Evolutionary conservation across 192 early-diverging fungal species (phyloP).

Genomic region (Rhizoclosmatium sp.): DNA sequence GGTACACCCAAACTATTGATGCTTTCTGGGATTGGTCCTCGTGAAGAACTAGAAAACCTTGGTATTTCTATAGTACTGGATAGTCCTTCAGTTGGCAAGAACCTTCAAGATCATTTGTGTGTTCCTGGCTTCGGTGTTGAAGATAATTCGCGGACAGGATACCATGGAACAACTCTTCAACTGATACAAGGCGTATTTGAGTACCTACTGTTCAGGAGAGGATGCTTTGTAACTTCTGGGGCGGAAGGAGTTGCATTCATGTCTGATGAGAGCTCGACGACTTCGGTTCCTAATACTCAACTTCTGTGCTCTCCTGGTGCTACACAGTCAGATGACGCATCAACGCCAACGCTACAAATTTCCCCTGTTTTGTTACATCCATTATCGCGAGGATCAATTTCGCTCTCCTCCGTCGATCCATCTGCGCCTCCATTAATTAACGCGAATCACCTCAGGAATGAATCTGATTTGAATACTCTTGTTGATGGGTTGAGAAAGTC

Average conservation of each 20-base stretch:
- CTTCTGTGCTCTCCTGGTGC: neutral
- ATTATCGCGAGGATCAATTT: neutral
- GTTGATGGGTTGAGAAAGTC: neutral
- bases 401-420: neutral
- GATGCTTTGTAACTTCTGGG: neutral
- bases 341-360: neutral
- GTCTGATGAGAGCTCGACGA: neutral
- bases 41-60: neutral
- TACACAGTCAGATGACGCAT: neutral
- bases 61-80: conserved; percentile 24
- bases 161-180: neutral
- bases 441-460: neutral
- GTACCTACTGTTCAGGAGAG: conserved; percentile 3
- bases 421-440: neutral
- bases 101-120: conserved; percentile 38
- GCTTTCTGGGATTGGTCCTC: conserved; percentile 29
- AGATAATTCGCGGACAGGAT: neutral
- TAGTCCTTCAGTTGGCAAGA: conserved; percentile 36
- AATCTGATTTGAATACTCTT: neutral
- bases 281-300: neutral
- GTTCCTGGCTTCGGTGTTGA: conserved; percentile 4
- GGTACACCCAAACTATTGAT: conserved; percentile 23
- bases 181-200: neutral
- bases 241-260: conserved; percentile 34
- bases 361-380: neutral